These are phyloP conservation scores for Patellaria atrata DNA, from an alignment of 495 filamentous ascomycete genomes.

Conservation along the genomic window DNA sequence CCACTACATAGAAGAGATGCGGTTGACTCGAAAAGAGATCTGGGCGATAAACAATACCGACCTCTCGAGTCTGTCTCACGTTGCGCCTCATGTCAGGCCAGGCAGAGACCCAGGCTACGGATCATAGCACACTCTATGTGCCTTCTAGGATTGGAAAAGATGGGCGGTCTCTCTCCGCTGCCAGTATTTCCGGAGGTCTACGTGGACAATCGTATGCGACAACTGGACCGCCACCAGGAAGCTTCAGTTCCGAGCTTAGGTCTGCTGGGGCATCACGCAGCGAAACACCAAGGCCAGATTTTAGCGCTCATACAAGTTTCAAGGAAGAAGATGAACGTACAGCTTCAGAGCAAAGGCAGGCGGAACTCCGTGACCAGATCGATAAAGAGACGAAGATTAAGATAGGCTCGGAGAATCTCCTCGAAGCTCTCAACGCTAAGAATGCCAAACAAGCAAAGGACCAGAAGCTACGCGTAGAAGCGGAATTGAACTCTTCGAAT, in stretches of 20 bases:
- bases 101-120: slow-evolving; percentile 15
- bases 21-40: slow-evolving; percentile 17
- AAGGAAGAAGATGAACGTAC: slow-evolving; percentile 44
- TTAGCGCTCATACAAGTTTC: slow-evolving; percentile 42
- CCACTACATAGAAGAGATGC: slow-evolving; percentile 16
- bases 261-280: slow-evolving; percentile 50
- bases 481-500: slow-evolving; percentile 83
- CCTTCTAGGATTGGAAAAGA: slow-evolving; percentile 24
- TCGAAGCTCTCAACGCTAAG: slow-evolving; percentile 87
- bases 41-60: slow-evolving; percentile 25
- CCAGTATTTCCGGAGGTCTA: slow-evolving; percentile 18
- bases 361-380: slow-evolving; percentile 61
- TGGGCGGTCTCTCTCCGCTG: slow-evolving; percentile 23
- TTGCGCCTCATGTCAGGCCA: slow-evolving; percentile 18
- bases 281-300: slow-evolving; percentile 53
- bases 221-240: slow-evolving; percentile 55
- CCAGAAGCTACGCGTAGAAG: slow-evolving; percentile 73
- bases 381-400: slow-evolving; percentile 96
- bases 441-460: slow-evolving; percentile 92
- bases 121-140: slow-evolving; percentile 19
- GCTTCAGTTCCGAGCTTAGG: slow-evolving; percentile 83
- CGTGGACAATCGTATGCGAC: slow-evolving; percentile 20
- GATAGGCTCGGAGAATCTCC: slow-evolving; percentile 88
- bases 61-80: slow-evolving; percentile 9
- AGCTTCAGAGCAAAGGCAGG: slow-evolving; percentile 59